Base-by-base conservation (phyloP, 2,329 filamentous ascomycete species). In the Emmonsiellopsis sp. region DNA sequence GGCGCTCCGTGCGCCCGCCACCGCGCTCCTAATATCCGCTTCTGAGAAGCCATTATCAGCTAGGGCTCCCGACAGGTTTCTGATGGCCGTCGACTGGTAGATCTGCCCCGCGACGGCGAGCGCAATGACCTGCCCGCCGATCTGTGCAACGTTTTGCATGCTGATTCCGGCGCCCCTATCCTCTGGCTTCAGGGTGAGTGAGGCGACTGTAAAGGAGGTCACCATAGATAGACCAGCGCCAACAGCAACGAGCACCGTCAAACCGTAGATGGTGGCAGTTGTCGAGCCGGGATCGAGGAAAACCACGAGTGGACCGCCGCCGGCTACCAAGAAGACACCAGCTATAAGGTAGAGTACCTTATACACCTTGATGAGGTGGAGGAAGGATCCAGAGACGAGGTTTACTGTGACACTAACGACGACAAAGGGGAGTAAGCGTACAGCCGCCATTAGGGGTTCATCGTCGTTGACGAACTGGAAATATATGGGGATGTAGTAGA, bases 401-500 rank as follows among this genome's bases (percentile, higher is more conserved):
- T 37, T 37, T 37, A 37, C 34, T 7, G 34, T 37, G 34, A 37
- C 34, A 13, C 34, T 13, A 17, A 31, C 42, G 42, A 6, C 42
- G 32, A 13, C 40, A 42, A 21, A 5, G 27, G 11, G 40, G 8
- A 17, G 9, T 14, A n/a, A 14, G 14, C 27, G 27, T 43, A 17
- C 40, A 14, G 6, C 10, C 40, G 7, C 5, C 40, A 50, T 48
- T 2, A 68, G 32, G 2, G 62, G 64, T 0, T 57, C 62, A 42
- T 77, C 75, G 5, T 5, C 14, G n/a, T 43, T 3, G 13, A 21
- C 14, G 11, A 14, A 43, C 40, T 77, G 74, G 62, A 81, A 81
- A 64, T 72, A 80, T 0, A 81, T 65, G 0, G 79, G 79, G 6
- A 77, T 73, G 63, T 77, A 81, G 64, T 81, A 82, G 6, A 77